Evolutionary conservation across 108 stramenopile genomes (phyloP), one percentile per base, ranked within the genome.

Genomic region (Nitzschia inconspicua): DNA sequence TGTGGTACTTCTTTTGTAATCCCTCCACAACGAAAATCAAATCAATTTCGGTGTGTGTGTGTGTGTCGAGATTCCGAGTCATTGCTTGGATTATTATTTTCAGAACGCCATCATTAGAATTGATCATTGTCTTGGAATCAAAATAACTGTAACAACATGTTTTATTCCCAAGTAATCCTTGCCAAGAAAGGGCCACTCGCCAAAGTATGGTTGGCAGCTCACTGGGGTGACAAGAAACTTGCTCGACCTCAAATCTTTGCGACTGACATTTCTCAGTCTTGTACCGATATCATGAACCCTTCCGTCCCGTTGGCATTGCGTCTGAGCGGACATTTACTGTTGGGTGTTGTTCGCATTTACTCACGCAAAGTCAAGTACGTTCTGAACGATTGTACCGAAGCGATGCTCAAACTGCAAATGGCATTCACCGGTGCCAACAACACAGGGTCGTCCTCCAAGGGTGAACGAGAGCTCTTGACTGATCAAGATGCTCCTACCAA

Each of bases 131-230:
- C n/a, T n/a, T n/a, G n/a, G n/a, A n/a, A n/a, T n/a, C n/a, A n/a
- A n/a, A n/a, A n/a, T n/a, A n/a, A n/a, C n/a, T n/a, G n/a, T n/a
- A n/a, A 46, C 44, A n/a, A 0, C 22, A 99, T 99, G 98, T 99
- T 99, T 60, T 99, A 98, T 70, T 97, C 97, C n/a, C 95, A 96
- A 87, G 90, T 93, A 46, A 96, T 99, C 62, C 77, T 99, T 26
- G 95, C 96, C 62, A 98, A 98, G 73, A 98, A 97, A 69, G 98
- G 97, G 4, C 97, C 97, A 16, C 82, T 98, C 37, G 98, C 96
- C 35, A 97, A 98, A 59, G 89, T 99, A n/a, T 99, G 98, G 98
- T 78, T 98, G 36, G 98, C 98, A 29, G 98, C 98, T 16, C 97
- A 98, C 68, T 98, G 92, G 94, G 87, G 87, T 8, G 98, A 99